Conservation (phyloP, 257 asterid species). For the Rhazya stricta region DNA sequence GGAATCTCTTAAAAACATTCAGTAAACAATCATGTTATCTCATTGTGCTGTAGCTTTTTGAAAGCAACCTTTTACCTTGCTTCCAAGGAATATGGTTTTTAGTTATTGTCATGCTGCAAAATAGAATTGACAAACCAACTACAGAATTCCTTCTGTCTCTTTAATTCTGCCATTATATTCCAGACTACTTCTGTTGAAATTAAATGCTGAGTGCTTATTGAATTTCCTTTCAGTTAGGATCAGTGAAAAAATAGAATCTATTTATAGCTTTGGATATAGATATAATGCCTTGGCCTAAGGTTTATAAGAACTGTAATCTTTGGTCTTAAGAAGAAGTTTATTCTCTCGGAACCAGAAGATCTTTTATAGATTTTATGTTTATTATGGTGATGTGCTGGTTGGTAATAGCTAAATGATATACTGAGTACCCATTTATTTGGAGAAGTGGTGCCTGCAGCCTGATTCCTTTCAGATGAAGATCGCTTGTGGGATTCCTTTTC, state of each 20-base stretch:
- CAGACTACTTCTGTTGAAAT: background rate
- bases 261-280: background rate
- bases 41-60: constrained; percentile 15
- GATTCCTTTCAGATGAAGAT: background rate
- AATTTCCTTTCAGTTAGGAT: background rate
- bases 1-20: constrained; percentile 10
- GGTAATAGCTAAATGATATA: background rate
- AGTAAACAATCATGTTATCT: constrained; percentile 6
- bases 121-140: constrained; percentile 31
- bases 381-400: background rate
- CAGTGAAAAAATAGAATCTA: background rate
- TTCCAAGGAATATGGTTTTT: constrained; percentile 21
- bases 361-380: background rate
- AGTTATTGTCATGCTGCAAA: constrained; percentile 30
- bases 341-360: background rate
- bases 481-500: background rate
- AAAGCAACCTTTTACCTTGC: constrained; percentile 33
- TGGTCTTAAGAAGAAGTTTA: background rate
- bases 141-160: constrained; percentile 12
- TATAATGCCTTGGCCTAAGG: background rate
- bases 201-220: background rate
- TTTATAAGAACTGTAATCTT: background rate
- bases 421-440: background rate
- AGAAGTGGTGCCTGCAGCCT: background rate
- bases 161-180: constrained; percentile 13